Evolutionary conservation across 495 filamentous ascomycete species (phyloP).

Genomic region (Penicillium verhagenii): DNA sequence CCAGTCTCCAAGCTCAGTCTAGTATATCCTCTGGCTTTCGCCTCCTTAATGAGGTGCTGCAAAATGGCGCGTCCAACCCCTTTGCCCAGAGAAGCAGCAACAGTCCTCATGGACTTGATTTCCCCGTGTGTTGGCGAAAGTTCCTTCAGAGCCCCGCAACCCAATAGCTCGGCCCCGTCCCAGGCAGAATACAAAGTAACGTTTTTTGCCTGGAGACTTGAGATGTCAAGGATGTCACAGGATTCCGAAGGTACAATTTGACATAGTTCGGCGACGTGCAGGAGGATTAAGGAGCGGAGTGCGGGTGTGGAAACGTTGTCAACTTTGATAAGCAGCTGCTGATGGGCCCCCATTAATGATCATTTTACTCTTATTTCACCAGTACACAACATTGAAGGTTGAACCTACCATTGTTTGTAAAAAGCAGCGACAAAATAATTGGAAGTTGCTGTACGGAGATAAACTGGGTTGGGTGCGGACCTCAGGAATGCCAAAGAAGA

Average conservation of each 20-base stretch:
- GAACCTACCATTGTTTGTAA: no score
- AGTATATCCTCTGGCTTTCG: neutral
- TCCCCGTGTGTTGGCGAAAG: neutral
- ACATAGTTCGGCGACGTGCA: neutral
- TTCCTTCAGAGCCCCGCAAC: neutral
- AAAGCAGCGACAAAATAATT: no score
- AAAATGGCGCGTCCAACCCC: neutral
- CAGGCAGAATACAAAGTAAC: neutral
- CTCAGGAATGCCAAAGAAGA: no score
- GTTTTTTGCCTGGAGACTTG: neutral
- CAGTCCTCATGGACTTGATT: neutral
- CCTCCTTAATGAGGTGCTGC: neutral
- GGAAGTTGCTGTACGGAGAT: no score
- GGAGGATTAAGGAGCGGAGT: neutral
- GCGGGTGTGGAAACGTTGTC: neutral
- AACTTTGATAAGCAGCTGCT: constrained; percentile 1
- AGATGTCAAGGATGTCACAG: neutral
- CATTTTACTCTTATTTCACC: no score
- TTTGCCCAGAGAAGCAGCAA: neutral
- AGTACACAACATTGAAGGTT: no score
- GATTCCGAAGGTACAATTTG: neutral
- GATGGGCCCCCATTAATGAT: no score
- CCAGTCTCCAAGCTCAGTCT: neutral
- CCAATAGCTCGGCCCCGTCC: neutral
- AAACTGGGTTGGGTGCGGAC: no score